Percentiles rank a stretch among this genome's conserved stretches.
These are phyloP conservation scores for Protomyces gravidus DNA, from an alignment of 1,139 yeast species.

Conservation along the genomic window DNA sequence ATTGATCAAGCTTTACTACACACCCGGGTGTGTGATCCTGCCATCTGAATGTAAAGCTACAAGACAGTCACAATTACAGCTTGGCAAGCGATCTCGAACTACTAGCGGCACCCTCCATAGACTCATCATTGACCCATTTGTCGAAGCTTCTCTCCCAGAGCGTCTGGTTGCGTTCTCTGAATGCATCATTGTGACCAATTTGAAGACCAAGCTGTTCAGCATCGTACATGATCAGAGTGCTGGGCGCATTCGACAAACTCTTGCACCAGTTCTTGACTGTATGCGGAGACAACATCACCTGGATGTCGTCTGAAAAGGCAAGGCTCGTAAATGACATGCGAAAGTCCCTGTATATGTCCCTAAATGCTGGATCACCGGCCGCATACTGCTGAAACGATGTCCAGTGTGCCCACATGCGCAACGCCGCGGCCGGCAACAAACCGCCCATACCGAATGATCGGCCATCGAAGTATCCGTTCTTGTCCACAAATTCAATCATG, in stretches of 20 bases:
- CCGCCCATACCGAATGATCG: not conserved
- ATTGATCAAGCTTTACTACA: not conserved
- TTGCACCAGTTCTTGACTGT: not conserved
- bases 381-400: not conserved
- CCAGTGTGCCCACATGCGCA: not conserved
- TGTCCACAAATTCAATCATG: not conserved
- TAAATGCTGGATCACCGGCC: not conserved
- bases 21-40: not conserved
- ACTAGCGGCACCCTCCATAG: not conserved
- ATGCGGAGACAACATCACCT: not conserved
- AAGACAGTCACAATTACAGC: no score
- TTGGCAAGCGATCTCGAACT: no score
- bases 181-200: not conserved
- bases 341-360: not conserved
- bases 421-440: not conserved
- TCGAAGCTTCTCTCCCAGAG: not conserved
- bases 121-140: not conserved
- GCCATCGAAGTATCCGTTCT: slow-evolving; percentile 1
- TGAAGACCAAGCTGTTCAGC: not conserved
- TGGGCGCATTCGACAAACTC: not conserved
- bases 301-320: not conserved
- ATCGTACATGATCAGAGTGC: not conserved
- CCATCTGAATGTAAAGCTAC: not conserved
- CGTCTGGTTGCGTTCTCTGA: not conserved
- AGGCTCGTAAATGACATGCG: not conserved